These are phyloP conservation scores for Chrysoporthe cubensis DNA, from an alignment of 2,329 filamentous ascomycete species.

Conservation along the genomic window DNA sequence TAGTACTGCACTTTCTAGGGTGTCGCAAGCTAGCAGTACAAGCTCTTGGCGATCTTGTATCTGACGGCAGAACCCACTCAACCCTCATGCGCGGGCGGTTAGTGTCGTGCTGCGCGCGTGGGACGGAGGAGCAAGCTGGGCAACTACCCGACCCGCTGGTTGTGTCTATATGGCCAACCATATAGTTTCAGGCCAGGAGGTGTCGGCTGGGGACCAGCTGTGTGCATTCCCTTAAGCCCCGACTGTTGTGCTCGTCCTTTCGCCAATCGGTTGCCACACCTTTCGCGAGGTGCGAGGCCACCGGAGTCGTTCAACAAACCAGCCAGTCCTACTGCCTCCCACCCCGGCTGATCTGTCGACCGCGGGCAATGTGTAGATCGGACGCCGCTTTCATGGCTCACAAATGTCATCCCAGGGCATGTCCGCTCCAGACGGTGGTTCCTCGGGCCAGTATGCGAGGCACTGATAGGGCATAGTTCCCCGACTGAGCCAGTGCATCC, in stretches of 20 bases:
- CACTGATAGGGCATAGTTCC: neutral
- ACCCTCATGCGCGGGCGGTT: neutral
- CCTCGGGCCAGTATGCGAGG: neutral
- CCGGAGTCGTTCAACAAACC: constrained; percentile 8
- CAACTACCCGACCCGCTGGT: constrained; percentile 12
- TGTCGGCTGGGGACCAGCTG: neutral
- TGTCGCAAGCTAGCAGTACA: neutral
- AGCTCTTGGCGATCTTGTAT: neutral
- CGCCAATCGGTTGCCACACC: constrained; percentile 1
- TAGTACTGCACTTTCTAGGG: neutral
- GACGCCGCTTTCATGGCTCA: neutral
- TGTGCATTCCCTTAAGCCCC: neutral
- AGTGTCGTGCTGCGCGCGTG: neutral
- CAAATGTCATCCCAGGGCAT: neutral
- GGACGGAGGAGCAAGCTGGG: constrained; percentile 5
- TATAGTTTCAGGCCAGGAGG: neutral
- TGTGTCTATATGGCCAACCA: neutral
- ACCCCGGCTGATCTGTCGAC: neutral
- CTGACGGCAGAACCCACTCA: neutral
- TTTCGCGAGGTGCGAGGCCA: neutral
- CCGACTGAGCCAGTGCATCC: neutral
- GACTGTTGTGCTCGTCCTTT: constrained; percentile 5
- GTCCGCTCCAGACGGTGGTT: neutral
- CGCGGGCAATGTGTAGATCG: neutral
- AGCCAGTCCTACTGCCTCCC: constrained; percentile 3